Evolutionary conservation across 176 grass and related monocot species (phyloP).

Genomic region (Juncus effusus): DNA sequence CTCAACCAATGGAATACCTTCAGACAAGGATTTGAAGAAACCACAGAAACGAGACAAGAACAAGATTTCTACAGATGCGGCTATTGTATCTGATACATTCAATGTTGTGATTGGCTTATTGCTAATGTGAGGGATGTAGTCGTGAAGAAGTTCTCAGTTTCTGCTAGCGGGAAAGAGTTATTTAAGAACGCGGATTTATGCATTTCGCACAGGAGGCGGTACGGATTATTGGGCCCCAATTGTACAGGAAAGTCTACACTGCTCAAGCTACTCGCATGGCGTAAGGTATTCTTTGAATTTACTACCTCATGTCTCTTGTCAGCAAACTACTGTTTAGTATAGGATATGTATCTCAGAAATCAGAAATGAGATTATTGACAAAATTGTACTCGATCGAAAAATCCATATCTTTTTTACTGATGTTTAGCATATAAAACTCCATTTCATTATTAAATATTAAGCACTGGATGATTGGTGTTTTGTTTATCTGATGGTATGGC

Average conservation of each 20-base stretch:
- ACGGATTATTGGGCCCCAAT: background rate
- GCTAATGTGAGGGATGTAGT: background rate
- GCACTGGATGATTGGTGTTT: too few species aligned
- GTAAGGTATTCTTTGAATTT: background rate
- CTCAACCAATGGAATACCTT: conserved; percentile 23
- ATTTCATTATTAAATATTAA: too few species aligned
- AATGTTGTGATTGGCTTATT: conserved; percentile 64
- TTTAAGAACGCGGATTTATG: background rate
- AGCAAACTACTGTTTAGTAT: too few species aligned
- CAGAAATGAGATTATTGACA: background rate
- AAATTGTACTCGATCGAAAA: too few species aligned
- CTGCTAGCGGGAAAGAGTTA: background rate
- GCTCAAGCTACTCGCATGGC: conserved; percentile 20
- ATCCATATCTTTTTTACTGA: too few species aligned
- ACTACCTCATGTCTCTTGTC: too few species aligned
- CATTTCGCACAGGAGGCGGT: background rate
- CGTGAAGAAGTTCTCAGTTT: background rate
- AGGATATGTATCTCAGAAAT: background rate
- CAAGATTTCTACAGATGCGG: conserved; percentile 28
- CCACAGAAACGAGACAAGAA: conserved; percentile 69
- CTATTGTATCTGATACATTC: conserved; percentile 71
- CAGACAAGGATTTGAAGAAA: conserved; percentile 81
- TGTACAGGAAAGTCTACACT: conserved; percentile 38
- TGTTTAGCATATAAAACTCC: too few species aligned
- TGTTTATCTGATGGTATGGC: too few species aligned